A percentile compares a stretch with the other conserved stretches of the same genome.
phyloP scores from a whole-genome alignment of 805 yeast genomes.

The Blastobotrys muscicola region DNA sequence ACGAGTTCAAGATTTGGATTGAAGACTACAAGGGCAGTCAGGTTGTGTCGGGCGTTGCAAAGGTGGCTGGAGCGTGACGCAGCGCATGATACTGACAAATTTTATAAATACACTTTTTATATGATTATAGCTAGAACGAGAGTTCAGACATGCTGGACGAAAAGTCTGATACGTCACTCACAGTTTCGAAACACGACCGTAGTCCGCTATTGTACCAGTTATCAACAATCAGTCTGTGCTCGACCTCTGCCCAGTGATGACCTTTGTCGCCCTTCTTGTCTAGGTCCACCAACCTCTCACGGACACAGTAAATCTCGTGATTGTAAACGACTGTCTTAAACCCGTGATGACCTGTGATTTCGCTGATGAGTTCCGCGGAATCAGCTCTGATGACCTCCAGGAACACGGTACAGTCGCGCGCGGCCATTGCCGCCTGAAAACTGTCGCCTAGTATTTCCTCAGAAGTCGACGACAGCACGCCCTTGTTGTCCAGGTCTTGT shows the following conservation, averaged over 20 bases:
- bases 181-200: background rate
- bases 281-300: conserved; percentile 40
- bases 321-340: no score
- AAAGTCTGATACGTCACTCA: no score
- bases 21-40: conserved; percentile 15
- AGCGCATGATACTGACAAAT: background rate
- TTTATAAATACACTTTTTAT: background rate
- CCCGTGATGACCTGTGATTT: no score
- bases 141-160: no score
- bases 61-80: conserved; percentile 1
- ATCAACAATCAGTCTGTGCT: conserved; percentile 19
- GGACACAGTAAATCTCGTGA: conserved; percentile 22
- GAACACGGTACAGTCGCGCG: conserved; percentile 49
- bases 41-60: conserved; percentile 20
- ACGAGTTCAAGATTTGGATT: conserved; percentile 28
- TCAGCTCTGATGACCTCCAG: conserved; percentile 28
- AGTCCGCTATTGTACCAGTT: background rate
- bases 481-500: conserved; percentile 25
- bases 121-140: no score
- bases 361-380: no score
- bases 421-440: conserved; percentile 42
- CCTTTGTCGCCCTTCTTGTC: conserved; percentile 40
- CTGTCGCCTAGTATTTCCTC: conserved; percentile 30
- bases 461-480: conserved; percentile 11
- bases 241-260: conserved; percentile 40